Percentiles rank a stretch among this genome's conserved stretches.
Evolutionary conservation across 352 stramenopile genomes (phyloP).

Genomic region (Thalassiosira exigua): DNA sequence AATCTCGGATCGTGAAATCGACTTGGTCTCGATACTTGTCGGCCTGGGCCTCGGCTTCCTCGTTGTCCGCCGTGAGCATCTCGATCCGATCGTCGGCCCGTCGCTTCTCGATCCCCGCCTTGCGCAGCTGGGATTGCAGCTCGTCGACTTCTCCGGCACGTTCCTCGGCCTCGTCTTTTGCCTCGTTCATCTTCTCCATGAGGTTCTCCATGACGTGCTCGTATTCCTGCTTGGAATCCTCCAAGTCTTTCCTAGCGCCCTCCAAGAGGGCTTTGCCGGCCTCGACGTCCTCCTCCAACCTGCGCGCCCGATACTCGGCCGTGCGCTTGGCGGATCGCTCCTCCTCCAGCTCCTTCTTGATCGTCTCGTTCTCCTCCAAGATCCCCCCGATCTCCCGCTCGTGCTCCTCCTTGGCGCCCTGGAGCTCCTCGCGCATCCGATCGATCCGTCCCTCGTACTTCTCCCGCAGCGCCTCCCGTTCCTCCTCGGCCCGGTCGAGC

Average conservation of each 20-base stretch:
- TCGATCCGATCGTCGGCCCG: slow-evolving; percentile 44
- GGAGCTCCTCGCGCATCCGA: slow-evolving; percentile 39
- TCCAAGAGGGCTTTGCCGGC: slow-evolving; percentile 33
- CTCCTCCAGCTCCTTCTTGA: slow-evolving; percentile 54
- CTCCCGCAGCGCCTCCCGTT: slow-evolving; percentile 34
- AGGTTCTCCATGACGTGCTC: slow-evolving; percentile 59
- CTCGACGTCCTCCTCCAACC: slow-evolving; percentile 52
- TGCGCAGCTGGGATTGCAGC: slow-evolving; percentile 35
- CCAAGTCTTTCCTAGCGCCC: slow-evolving; percentile 37
- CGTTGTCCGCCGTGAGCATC: slow-evolving; percentile 49
- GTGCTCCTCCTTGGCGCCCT: slow-evolving; percentile 48
- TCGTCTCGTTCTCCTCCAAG: slow-evolving; percentile 47
- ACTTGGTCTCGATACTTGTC: slow-evolving; percentile 46
- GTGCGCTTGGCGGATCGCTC: slow-evolving; percentile 40
- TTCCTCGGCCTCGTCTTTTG: slow-evolving; percentile 41
- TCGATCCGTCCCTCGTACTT: slow-evolving; percentile 57
- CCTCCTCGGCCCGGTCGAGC: slow-evolving; percentile 36
- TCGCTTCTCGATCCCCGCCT: slow-evolving; percentile 41
- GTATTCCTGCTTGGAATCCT: slow-evolving; percentile 45
- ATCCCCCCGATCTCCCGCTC: slow-evolving; percentile 39
- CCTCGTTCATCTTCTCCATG: slow-evolving; percentile 59
- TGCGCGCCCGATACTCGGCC: slow-evolving; percentile 50
- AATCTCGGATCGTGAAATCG: slow-evolving; percentile 46
- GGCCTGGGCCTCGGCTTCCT: slow-evolving; percentile 34
- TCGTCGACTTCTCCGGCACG: slow-evolving; percentile 39